Conservation (phyloP, 208 protist genomes). For the Tetramitus jugosus region DNA sequence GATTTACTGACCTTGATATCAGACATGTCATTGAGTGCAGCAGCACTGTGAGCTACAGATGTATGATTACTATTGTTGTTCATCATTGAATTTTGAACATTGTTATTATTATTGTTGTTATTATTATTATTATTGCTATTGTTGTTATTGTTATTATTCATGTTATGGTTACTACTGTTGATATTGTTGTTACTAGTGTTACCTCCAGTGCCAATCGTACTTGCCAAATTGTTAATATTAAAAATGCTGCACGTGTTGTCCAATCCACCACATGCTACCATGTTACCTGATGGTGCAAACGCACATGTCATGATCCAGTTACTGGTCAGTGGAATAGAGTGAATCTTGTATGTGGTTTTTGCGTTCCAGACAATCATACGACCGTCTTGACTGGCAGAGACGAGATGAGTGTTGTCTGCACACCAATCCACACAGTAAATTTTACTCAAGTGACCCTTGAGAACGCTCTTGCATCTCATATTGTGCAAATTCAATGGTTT, state of each 20-base stretch:
- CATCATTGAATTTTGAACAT: too few species aligned
- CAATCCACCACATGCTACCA: conserved; percentile 66
- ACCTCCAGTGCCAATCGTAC: too few species aligned
- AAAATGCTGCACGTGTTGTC: conserved; percentile 69
- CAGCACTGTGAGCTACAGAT: too few species aligned
- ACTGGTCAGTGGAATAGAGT: conserved; percentile 53
- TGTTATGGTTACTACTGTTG: neutral
- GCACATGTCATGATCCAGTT: conserved; percentile 44
- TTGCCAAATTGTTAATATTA: conserved; percentile 29
- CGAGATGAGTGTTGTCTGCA: conserved; percentile 48
- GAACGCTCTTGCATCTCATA: conserved; percentile 38
- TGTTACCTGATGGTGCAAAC: conserved; percentile 56
- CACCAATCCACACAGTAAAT: conserved; percentile 62
- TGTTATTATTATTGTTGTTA: neutral
- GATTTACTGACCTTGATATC: neutral
- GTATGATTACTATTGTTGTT: too few species aligned
- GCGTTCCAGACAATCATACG: conserved; percentile 64
- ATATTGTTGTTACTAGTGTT: neutral
- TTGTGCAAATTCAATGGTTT: conserved; percentile 40
- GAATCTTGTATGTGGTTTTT: conserved; percentile 55
- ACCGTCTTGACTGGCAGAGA: conserved; percentile 60
- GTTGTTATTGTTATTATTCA: conserved; percentile 1
- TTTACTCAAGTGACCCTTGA: conserved; percentile 59
- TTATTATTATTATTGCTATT: too few species aligned
- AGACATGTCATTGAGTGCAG: too few species aligned